A percentile compares a stretch with the other conserved stretches of the same genome.
Conservation (phyloP, 805 yeast genomes). For the Kodamaea fukazawae region DNA sequence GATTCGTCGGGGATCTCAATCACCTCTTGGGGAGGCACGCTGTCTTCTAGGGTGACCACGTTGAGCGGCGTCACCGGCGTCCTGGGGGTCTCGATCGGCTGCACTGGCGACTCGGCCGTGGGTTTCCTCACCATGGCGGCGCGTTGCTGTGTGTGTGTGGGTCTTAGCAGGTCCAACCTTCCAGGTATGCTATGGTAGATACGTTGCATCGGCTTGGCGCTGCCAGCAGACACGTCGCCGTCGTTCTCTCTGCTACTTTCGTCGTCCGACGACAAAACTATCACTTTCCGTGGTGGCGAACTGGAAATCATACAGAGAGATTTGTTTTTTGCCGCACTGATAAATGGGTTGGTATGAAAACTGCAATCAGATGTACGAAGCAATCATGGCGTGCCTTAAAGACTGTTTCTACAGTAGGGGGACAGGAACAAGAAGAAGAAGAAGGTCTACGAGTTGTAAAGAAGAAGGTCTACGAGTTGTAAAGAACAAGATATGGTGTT, state of each 20-base stretch:
- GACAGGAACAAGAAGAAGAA: too few relatives aligned
- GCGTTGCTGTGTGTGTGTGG: not conserved
- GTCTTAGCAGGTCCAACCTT: constrained; percentile 6
- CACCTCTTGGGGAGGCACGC: constrained; percentile 2
- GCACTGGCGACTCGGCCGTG: too few relatives aligned
- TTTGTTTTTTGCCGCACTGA: too few relatives aligned
- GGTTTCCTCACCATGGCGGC: too few relatives aligned
- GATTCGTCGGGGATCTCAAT: constrained; percentile 8
- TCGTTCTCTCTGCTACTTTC: constrained; percentile 3
- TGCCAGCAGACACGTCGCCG: not conserved
- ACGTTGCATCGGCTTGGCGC: not conserved
- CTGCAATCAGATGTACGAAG: too few relatives aligned
- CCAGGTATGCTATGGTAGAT: not conserved
- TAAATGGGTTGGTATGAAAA: too few relatives aligned
- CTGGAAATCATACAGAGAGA: too few relatives aligned
- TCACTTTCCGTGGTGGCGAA: constrained; percentile 4
- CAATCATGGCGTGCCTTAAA: too few relatives aligned
- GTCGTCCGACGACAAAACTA: constrained; percentile 7
- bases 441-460: too few relatives aligned
- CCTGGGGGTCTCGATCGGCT: not conserved
- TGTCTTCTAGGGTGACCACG: not conserved
- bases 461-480: too few relatives aligned
- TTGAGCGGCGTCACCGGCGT: constrained; percentile 5
- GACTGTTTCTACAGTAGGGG: too few relatives aligned
- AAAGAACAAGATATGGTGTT: too few relatives aligned